Percentiles rank a stretch among this genome's conserved stretches.
phyloP scores from a whole-genome alignment of 352 stramenopile genomes.

The Globisporangium spiculum region DNA sequence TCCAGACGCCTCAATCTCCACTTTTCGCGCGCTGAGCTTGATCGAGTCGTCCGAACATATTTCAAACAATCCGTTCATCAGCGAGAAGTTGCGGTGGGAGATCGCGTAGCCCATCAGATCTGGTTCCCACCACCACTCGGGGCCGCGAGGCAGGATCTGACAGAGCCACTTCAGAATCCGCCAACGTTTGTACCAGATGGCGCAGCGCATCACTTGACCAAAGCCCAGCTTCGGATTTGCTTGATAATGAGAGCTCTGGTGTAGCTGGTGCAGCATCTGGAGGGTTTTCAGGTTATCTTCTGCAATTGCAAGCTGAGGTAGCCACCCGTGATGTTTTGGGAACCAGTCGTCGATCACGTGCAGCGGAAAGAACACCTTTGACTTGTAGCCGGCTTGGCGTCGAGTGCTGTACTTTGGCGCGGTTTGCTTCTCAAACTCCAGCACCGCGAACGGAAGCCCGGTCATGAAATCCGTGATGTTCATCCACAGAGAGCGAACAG shows the following conservation, averaged over 20 bases:
- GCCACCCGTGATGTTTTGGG: background rate
- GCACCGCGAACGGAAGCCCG: constrained; percentile 1
- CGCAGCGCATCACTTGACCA: constrained; percentile 4
- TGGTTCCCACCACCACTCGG: constrained; percentile 1
- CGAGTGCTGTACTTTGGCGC: constrained; percentile 1
- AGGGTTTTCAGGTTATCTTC: background rate
- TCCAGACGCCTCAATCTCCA: constrained; percentile 1
- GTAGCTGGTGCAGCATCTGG: background rate
- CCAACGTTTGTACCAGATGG: constrained; percentile 10
- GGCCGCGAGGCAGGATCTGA: background rate
- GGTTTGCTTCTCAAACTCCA: background rate
- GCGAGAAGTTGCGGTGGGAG: constrained; percentile 4
- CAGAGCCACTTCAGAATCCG: constrained; percentile 7
- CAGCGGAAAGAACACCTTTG: constrained; percentile 3
- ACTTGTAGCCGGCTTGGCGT: background rate
- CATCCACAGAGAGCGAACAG: background rate
- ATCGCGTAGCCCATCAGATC: constrained; percentile 7
- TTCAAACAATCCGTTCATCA: constrained; percentile 5
- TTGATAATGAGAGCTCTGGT: background rate
- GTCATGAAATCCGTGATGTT: constrained; percentile 2
- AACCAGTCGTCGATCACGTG: background rate
- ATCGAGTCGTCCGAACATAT: background rate
- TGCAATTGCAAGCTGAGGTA: constrained; percentile 5
- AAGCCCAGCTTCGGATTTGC: background rate
- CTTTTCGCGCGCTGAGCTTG: background rate